These are phyloP conservation scores for Crithidia fasciculata DNA, from an alignment of 208 protist species.

Conservation along the genomic window DNA sequence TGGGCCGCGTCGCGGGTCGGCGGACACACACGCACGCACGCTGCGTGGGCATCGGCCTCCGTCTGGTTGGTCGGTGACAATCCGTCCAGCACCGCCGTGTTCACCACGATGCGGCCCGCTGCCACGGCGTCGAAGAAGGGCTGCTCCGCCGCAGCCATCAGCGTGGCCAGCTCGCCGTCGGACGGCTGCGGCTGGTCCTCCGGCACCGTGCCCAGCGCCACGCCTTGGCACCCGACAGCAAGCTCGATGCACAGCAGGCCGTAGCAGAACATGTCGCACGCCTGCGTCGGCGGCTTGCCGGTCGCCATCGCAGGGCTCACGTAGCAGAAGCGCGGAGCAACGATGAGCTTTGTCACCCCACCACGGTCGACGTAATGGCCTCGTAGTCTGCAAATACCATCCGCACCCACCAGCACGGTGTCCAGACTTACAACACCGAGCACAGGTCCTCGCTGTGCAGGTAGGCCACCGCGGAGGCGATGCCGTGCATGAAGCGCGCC, in stretches of 20 bases:
- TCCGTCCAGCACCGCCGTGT: not conserved
- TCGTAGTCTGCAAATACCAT: constrained; percentile 65
- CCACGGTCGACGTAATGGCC: constrained; percentile 61
- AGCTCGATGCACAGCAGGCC: constrained; percentile 66
- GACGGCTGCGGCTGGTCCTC: not conserved
- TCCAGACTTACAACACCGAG: constrained; percentile 70
- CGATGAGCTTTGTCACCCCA: not conserved
- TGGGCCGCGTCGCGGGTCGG: too few relatives aligned
- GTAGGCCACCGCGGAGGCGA: constrained; percentile 56
- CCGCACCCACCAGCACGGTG: constrained; percentile 64
- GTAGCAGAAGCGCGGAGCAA: constrained; percentile 44
- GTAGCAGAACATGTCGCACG: constrained; percentile 73
- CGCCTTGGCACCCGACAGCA: constrained; percentile 29
- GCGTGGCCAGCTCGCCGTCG: constrained; percentile 6
- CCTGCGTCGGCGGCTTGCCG: constrained; percentile 35
- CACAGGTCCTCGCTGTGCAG: constrained; percentile 53
- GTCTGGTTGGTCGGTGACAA: not conserved
- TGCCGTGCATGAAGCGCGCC: constrained; percentile 48
- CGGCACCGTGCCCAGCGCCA: constrained; percentile 28
- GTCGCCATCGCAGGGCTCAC: constrained; percentile 67
- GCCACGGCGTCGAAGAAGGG: constrained; percentile 14
- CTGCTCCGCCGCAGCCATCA: constrained; percentile 6
- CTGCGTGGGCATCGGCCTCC: too few relatives aligned
- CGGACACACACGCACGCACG: too few relatives aligned
- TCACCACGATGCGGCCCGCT: constrained; percentile 5